Conservation (phyloP, 441 rosid genomes). For the Adansonia gregorii region DNA sequence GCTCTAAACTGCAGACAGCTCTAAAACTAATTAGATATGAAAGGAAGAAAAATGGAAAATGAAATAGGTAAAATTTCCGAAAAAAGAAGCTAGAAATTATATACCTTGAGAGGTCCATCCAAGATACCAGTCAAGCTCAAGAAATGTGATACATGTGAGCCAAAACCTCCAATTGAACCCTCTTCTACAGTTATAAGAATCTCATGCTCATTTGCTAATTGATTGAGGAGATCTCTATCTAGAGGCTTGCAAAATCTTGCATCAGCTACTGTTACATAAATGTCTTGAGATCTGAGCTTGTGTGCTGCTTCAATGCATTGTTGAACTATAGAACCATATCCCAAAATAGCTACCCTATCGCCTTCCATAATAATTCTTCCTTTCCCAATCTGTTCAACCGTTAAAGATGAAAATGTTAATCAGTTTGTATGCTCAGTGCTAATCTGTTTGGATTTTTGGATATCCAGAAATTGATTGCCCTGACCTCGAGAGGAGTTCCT, state of each 20-base stretch:
- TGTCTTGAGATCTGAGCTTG: conserved; percentile 43
- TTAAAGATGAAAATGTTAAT: background rate
- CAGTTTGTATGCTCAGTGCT: conserved; percentile 9
- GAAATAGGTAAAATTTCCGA: background rate
- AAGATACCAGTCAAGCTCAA: conserved; percentile 57
- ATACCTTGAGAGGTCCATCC: conserved; percentile 72
- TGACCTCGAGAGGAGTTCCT: conserved; percentile 66
- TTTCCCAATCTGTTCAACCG: conserved; percentile 57
- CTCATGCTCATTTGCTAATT: conserved; percentile 62
- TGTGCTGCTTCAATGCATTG: conserved; percentile 58
- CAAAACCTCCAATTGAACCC: conserved; percentile 71
- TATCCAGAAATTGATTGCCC: conserved; percentile 22
- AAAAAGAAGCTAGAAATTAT: conserved; percentile 11
- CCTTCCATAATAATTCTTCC: conserved; percentile 74
- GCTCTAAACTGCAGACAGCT: conserved; percentile 54
- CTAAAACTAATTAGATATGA: conserved; percentile 21
- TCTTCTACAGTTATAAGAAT: conserved; percentile 66
- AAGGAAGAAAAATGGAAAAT: background rate
- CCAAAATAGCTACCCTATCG: conserved; percentile 59
- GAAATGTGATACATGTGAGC: conserved; percentile 70
- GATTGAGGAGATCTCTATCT: conserved; percentile 58
- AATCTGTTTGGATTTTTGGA: background rate
- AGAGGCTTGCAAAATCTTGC: conserved; percentile 85
- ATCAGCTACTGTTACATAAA: conserved; percentile 63
- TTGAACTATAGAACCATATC: conserved; percentile 69